A percentile compares a stretch with the other conserved stretches of the same genome.
Evolutionary conservation across 768 basidiomycete genomes (phyloP).

Genomic region (Pleurotus pulmonarius): DNA sequence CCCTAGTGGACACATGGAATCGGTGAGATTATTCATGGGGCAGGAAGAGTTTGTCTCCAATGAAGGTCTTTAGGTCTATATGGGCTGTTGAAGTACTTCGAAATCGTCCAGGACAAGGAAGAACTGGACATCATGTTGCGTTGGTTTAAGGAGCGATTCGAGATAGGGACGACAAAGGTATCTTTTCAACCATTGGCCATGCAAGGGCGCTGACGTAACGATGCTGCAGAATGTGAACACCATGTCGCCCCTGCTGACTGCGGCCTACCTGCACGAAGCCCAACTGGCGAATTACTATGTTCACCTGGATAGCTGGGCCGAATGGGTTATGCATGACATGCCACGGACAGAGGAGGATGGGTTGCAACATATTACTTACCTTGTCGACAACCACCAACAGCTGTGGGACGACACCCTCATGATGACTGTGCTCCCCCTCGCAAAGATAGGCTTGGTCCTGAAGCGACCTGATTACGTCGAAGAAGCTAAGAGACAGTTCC

Average conservation of each 20-base stretch:
- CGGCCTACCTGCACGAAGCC: slow-evolving; percentile 38
- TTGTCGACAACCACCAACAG: slow-evolving; percentile 38
- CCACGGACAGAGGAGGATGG: slow-evolving; percentile 42
- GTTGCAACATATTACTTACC: slow-evolving; percentile 46
- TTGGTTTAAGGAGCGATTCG: slow-evolving; percentile 49
- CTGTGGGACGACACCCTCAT: slow-evolving; percentile 58
- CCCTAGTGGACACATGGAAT: slow-evolving; percentile 42
- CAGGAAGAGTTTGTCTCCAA: neutral
- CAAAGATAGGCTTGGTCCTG: slow-evolving; percentile 55
- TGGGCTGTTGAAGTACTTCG: slow-evolving; percentile 35
- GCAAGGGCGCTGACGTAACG: no score
- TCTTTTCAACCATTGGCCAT: neutral
- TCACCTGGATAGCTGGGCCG: slow-evolving; percentile 45
- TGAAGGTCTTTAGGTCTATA: slow-evolving; percentile 28
- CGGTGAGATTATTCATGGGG: slow-evolving; percentile 17
- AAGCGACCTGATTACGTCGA: slow-evolving; percentile 45
- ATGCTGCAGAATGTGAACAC: slow-evolving; percentile 49
- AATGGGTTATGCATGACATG: slow-evolving; percentile 48
- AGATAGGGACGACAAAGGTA: slow-evolving; percentile 46
- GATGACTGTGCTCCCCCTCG: slow-evolving; percentile 54
- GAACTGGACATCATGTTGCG: slow-evolving; percentile 36
- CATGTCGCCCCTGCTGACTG: slow-evolving; percentile 48
- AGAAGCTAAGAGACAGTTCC: slow-evolving; percentile 50
- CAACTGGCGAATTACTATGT: slow-evolving; percentile 28
- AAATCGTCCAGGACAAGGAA: slow-evolving; percentile 33